Percentiles rank a stretch among this genome's conserved stretches.
These are phyloP conservation scores for Globisporangium rhizosaccharum DNA, from an alignment of 352 stramenopile genomes.

Conservation along the genomic window DNA sequence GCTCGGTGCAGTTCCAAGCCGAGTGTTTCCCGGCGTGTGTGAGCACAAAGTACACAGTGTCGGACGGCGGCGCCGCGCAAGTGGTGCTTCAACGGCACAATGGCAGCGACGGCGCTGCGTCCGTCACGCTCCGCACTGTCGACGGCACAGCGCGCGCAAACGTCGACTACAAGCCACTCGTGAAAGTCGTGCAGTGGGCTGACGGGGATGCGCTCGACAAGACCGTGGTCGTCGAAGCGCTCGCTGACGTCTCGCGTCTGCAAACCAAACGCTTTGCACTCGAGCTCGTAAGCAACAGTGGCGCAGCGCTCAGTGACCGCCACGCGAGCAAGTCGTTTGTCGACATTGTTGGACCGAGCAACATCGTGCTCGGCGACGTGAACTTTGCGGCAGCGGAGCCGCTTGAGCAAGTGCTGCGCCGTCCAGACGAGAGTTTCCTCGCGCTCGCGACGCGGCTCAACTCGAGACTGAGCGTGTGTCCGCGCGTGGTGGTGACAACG, in stretches of 20 bases:
- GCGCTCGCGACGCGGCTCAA: slow-evolving; percentile 40
- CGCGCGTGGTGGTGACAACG: slow-evolving; percentile 26
- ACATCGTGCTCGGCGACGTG: slow-evolving; percentile 34
- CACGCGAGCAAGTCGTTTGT: slow-evolving; percentile 36
- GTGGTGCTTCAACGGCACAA: slow-evolving; percentile 50
- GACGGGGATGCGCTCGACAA: slow-evolving; percentile 48
- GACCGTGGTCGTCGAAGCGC: slow-evolving; percentile 37
- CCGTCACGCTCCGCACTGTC: slow-evolving; percentile 33
- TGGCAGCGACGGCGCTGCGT: slow-evolving; percentile 41
- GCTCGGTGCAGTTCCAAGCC: slow-evolving; percentile 53
- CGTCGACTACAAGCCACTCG: slow-evolving; percentile 46
- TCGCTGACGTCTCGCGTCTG: slow-evolving; percentile 29
- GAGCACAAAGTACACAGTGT: slow-evolving; percentile 34
- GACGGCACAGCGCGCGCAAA: slow-evolving; percentile 38
- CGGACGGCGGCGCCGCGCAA: slow-evolving; percentile 39
- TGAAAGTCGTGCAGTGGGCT: slow-evolving; percentile 33
- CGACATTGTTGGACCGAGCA: slow-evolving; percentile 34
- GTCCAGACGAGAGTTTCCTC: slow-evolving; percentile 44
- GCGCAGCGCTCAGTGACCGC: slow-evolving; percentile 16
- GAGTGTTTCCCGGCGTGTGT: slow-evolving; percentile 64
- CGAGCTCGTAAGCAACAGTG: slow-evolving; percentile 23
- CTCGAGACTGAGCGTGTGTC: slow-evolving; percentile 46
- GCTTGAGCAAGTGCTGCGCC: slow-evolving; percentile 26
- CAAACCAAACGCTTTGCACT: slow-evolving; percentile 28
- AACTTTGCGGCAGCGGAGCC: slow-evolving; percentile 42